Base-by-base conservation (phyloP, 2,329 filamentous ascomycete species). In the Epichloe scottii region DNA sequence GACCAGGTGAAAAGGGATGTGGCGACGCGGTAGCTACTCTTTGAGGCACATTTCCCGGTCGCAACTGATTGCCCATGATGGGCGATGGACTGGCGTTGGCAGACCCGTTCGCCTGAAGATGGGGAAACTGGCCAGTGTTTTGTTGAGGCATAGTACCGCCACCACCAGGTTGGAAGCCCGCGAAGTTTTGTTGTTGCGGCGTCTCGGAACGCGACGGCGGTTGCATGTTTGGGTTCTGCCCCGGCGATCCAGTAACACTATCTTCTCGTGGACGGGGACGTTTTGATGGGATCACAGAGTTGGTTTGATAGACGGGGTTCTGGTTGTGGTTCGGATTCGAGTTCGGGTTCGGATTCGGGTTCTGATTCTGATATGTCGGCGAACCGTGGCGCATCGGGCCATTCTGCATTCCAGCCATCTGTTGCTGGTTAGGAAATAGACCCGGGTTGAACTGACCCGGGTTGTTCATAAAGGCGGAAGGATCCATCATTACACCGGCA, bases 21-120 rank as follows among this genome's bases (percentile, higher is more conserved):
- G 93, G 91, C 34, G 93, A 97, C 42, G 89, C 85, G 44, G 91
- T 96, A 57, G 89, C 85, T 66, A 97, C 88, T 62, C 89, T 76
- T 63, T 89, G 87, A 39, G 84, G 83, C 14, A 85, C 82, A 60
- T 78, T 78, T 62, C 86, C 80, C 35, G 82, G 78, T 55, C 82
- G 79, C 64, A 84, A 73, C 61, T 94, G 90, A 63, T 85, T 89
- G 55, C 81, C 81, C 81, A 96, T 89, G 55, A 94, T 91, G 30
- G 93, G 93, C 6, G 93, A 97, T 11, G 91, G 91, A 39, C 89
- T 95, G 54, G 88, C 85, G 66, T 89, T 93, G 48, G 82, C 78
- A 3, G 89, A 89, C 48, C 84, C 84, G 61, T 87, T 85, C 57
- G 85, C 81, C 62, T 89, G 86, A 51, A 95, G 77, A 69, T 95